Base-by-base conservation (phyloP, 306 rosid genomes). In the Casuarina cunninghamiana region DNA sequence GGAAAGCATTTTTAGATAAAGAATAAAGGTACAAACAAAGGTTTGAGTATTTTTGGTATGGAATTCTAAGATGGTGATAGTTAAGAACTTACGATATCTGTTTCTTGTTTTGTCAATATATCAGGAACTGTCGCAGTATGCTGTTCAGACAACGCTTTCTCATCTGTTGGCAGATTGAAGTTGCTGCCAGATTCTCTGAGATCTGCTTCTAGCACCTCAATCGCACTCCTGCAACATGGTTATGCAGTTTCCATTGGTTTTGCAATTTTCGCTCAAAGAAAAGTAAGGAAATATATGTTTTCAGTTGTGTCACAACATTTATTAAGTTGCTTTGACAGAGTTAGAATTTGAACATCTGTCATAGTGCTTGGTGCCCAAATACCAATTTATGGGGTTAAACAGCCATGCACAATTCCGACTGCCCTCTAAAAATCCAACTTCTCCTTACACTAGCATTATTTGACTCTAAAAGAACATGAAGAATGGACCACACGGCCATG, bases 161-260 rank as follows among this genome's bases (percentile, higher is more conserved):
- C 90, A 75, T 50, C 89, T 73, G 77, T 63, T 67, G 82, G 75
- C 5, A 42, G 58, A 77, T 82, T 77, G 55, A 81, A 73, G 72
- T 73, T 51, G 62, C 82, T 42, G 32, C 82, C 26, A 74, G 92
- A 83, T 46, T 90, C 90, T 87, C 83, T 87, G 35, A 85, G 73
- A 77, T 91, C 99, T 11, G 79, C 89, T 83, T 95, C 97, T 72
- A 92, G 84, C 83, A 89, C 78, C 63, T 95, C 99, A 66, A 91
- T 86, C 50, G 96, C 97, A 66, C 92, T 88, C 89, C 99, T 95
- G 96, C 38, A 80, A 73, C 69, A 58, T 13, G 68, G 66, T 61
- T 50, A 38, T 46, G 46, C 44, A 6, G 12, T 70, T 66, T 73
- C 32, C 54, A 10, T n/a, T 21, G 72, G 15, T 63, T 43, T 69